These are phyloP conservation scores for Polysphondylium violaceum DNA, from an alignment of 78 protist species.

Conservation along the genomic window DNA sequence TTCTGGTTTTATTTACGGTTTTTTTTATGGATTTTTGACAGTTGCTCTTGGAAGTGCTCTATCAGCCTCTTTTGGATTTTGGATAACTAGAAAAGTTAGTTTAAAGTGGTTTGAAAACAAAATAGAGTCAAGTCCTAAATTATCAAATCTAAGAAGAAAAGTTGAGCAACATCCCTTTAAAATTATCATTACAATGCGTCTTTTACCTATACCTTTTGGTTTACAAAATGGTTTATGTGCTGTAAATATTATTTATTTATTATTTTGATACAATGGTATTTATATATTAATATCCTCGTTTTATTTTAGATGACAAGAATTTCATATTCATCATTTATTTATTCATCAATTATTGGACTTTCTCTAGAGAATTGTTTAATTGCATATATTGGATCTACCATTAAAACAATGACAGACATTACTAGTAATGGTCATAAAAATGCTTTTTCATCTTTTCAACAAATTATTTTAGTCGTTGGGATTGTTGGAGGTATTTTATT, in stretches of 20 bases:
- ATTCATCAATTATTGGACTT: constrained; percentile 67
- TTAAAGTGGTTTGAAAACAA: constrained; percentile 54
- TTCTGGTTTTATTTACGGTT: constrained; percentile 61
- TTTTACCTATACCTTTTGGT: constrained; percentile 75
- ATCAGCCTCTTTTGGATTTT: constrained; percentile 61
- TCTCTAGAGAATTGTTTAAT: constrained; percentile 51
- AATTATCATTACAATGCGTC: constrained; percentile 44
- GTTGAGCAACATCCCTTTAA: constrained; percentile 63
- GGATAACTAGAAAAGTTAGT: constrained; percentile 43
- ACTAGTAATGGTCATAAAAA: constrained; percentile 30
- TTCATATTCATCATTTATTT: constrained; percentile 68
- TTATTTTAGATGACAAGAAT: constrained; percentile 40
- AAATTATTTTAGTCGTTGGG: constrained; percentile 25
- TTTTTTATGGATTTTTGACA: constrained; percentile 33
- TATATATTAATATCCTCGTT: not conserved
- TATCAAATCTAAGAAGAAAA: constrained; percentile 33
- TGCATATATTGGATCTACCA: constrained; percentile 40
- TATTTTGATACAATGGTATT: not conserved
- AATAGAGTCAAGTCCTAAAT: constrained; percentile 56
- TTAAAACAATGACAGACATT: constrained; percentile 40
- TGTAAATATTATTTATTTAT: constrained; percentile 13
- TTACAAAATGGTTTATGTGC: constrained; percentile 68
- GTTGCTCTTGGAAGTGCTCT: constrained; percentile 46
- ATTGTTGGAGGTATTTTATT: constrained; percentile 35
- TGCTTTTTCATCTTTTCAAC: constrained; percentile 52